Percentiles rank a stretch among this genome's conserved stretches.
These are phyloP conservation scores for Scutellaria barbata DNA, from an alignment of 257 asterid species.

Conservation along the genomic window DNA sequence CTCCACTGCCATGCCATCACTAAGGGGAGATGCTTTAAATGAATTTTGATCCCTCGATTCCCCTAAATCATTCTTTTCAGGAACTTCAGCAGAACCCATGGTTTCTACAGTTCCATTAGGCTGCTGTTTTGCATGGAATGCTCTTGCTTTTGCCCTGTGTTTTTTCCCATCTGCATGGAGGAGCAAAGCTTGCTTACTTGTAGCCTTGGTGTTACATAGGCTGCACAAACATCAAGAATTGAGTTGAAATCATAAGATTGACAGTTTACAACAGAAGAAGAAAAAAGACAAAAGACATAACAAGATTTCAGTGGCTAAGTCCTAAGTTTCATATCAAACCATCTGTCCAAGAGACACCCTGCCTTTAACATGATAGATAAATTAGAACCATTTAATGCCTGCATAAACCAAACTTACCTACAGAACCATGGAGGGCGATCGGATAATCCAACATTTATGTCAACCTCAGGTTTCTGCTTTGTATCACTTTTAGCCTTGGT, in stretches of 20 bases:
- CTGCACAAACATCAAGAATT: constrained; percentile 47
- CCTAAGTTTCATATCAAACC: neutral
- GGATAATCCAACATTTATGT: constrained; percentile 83
- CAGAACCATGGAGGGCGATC: constrained; percentile 93
- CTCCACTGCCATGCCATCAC: constrained; percentile 42
- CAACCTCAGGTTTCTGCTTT: constrained; percentile 79
- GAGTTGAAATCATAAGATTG: constrained; percentile 15
- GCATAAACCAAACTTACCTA: constrained; percentile 54
- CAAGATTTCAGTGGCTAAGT: neutral
- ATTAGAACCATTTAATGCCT: constrained; percentile 10
- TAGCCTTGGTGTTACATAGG: constrained; percentile 84
- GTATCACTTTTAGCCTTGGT: constrained; percentile 55
- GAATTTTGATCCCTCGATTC: constrained; percentile 47
- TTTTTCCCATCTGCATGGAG: constrained; percentile 95
- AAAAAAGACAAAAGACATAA: neutral
- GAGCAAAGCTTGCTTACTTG: constrained; percentile 91
- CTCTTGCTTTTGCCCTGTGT: constrained; percentile 92
- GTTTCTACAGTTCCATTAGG: constrained; percentile 51
- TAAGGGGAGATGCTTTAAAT: constrained; percentile 39
- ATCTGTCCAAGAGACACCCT: neutral
- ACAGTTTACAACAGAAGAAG: neutral
- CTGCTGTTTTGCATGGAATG: constrained; percentile 75
- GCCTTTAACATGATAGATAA: constrained; percentile 23
- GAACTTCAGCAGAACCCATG: constrained; percentile 38
- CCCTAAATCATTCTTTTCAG: constrained; percentile 40